Evolutionary conservation across 345 rosid genomes (phyloP), one percentile per base, ranked within the genome.

Genomic region (Sapria himalayana): DNA sequence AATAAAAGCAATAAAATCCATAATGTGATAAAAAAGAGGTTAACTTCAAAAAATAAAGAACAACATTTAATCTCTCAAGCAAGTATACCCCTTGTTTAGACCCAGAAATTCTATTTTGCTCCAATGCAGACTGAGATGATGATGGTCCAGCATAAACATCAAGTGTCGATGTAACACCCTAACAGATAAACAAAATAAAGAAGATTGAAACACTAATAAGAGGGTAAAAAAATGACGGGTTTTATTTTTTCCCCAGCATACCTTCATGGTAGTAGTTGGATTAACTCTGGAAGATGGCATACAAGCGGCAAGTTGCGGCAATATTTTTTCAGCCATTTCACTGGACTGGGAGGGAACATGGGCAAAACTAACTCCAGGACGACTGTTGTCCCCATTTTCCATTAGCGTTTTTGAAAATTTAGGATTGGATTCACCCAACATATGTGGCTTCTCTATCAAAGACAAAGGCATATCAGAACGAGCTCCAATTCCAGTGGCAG

Each of bases 291-390:
- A 45, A n/a, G n/a, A n/a, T 19, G 80, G 58, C 9, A 67, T 75
- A 52, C 79, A 48, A 36, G 36, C 65, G 56, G 74, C 79, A 49
- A 84, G 71, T 34, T 77, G 76, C 65, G 67, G 61, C 44, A 84
- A 57, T 55, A 91, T 84, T 66, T 75, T 75, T 49, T 78, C 59
- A 63, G 96, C 96, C 70, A 54, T 52, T 57, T 77, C 78, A 40
- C 68, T 69, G 51, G 99, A 91, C 64, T 68, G 64, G 19, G 92
- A 71, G 41, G 96, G 73, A 31, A 72, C 77, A 54, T 69, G 41
- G 14, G 65, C 43, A 49, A 47, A 62, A 51, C 62, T 53, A 43
- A 76, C 51, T 25, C 64, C 61, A 41, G 56, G 72, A 53, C 33
- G 45, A 23, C 43, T 56, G 36, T 27, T 48, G 29, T 56, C 63